A percentile compares a stretch with the other conserved stretches of the same genome.
Conservation (phyloP, 2,329 filamentous ascomycete species). For the Microcera coccophila region DNA sequence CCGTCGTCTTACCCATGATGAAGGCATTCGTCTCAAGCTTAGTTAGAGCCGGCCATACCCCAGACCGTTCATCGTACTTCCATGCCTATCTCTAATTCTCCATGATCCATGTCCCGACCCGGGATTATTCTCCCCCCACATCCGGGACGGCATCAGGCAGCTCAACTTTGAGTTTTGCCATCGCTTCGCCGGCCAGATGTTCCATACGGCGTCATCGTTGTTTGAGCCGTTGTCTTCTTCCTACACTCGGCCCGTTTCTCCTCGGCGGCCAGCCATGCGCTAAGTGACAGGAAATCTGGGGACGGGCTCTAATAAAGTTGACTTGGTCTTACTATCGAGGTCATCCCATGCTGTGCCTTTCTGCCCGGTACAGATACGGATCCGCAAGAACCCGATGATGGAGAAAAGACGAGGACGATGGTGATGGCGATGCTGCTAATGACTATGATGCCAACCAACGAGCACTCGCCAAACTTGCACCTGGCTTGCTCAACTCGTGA, state of each 20-base stretch:
- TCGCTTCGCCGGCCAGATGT: neutral
- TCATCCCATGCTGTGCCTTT: neutral
- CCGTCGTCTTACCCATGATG: neutral
- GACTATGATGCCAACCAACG: too few species aligned
- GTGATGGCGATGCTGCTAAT: too few species aligned
- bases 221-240: neutral
- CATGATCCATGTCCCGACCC: neutral
- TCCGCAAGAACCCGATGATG: neutral
- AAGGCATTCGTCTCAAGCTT: neutral
- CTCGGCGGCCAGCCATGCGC: too few species aligned
- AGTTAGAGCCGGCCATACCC: constrained; percentile 10
- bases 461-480: too few species aligned
- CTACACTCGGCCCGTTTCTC: neutral
- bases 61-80: constrained; percentile 24
- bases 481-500: too few species aligned
- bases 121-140: too few species aligned
- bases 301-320: too few species aligned
- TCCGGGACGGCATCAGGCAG: neutral
- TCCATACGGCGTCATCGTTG: neutral
- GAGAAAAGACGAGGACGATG: too few species aligned
- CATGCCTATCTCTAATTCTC: neutral
- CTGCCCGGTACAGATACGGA: neutral
- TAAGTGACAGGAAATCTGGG: too few species aligned
- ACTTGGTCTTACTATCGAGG: neutral
- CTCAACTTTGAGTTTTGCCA: neutral